Conservation (phyloP, 2,329 filamentous ascomycete genomes). For the Dryadomyces quercivorus region DNA sequence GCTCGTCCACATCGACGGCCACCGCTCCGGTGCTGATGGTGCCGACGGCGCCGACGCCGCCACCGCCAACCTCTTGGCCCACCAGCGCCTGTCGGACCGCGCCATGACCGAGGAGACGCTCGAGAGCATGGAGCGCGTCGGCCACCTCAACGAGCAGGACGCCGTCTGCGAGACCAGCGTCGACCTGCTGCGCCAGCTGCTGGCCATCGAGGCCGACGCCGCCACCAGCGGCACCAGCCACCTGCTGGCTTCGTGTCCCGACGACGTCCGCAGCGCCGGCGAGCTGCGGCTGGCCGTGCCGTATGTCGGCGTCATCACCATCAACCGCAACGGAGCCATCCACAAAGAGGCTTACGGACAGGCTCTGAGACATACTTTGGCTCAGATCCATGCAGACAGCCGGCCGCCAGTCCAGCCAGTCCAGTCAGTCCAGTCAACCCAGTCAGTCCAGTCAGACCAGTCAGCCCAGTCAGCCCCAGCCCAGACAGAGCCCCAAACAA, state of each 20-base stretch:
- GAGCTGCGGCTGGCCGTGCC: conserved; percentile 25
- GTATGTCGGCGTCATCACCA: conserved; percentile 27
- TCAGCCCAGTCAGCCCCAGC: too few relatives aligned
- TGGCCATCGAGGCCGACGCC: conserved; percentile 20
- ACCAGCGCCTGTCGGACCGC: conserved; percentile 27
- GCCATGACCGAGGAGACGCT: conserved; percentile 25
- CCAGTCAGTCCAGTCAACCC: too few relatives aligned
- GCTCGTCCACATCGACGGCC: conserved; percentile 23
- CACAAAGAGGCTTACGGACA: conserved; percentile 2
- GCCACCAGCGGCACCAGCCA: conserved; percentile 10
- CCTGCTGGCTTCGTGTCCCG: neutral
- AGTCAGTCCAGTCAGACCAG: too few relatives aligned
- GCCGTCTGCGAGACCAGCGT: conserved; percentile 18
- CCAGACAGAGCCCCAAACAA: too few relatives aligned
- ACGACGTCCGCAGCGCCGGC: neutral
- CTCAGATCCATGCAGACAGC: too few relatives aligned
- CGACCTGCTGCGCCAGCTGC: conserved; percentile 18
- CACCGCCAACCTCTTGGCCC: conserved; percentile 16
- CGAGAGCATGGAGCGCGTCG: conserved; percentile 21
- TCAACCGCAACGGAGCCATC: conserved; percentile 14
- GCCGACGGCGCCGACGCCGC: neutral
- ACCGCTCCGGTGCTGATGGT: conserved; percentile 11
- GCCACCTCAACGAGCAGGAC: conserved; percentile 17
- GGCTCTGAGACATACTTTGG: too few relatives aligned
- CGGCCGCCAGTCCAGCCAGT: neutral